A percentile compares a stretch with the other conserved stretches of the same genome.
Conservation (phyloP, 257 asterid genomes). For the Jacaranda copaia region DNA sequence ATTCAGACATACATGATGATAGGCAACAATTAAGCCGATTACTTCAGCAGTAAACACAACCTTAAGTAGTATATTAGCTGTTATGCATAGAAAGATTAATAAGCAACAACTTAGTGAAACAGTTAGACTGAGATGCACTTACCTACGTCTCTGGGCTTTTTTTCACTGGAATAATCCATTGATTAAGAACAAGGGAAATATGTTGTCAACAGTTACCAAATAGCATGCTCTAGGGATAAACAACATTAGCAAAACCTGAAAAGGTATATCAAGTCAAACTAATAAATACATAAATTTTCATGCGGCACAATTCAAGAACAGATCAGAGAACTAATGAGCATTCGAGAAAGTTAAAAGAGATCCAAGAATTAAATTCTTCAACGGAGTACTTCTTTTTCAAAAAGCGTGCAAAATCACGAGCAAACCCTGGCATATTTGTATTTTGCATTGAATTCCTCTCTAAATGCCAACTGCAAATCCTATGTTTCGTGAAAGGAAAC, state of each 20-base stretch:
- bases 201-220: constrained; percentile 42
- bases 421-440: too few relatives aligned
- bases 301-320: constrained; percentile 6
- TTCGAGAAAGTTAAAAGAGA: constrained; percentile 1
- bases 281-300: constrained; percentile 12
- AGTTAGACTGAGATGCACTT: constrained; percentile 40
- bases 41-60: background rate
- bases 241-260: background rate
- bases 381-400: too few relatives aligned
- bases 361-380: background rate
- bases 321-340: constrained; percentile 9
- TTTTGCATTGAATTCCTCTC: too few relatives aligned
- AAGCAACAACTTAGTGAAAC: background rate
- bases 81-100: background rate
- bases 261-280: background rate
- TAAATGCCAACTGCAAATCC: too few relatives aligned
- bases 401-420: too few relatives aligned
- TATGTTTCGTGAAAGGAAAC: too few relatives aligned
- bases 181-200: constrained; percentile 43
- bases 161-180: constrained; percentile 89
- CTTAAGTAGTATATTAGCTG: constrained; percentile 5
- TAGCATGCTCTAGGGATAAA: background rate
- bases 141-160: constrained; percentile 80
- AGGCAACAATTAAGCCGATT: constrained; percentile 9
- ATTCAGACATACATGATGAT: background rate